Base-by-base conservation (phyloP, 1,284 basidiomycete species). In the Polyporus tsugae region DNA sequence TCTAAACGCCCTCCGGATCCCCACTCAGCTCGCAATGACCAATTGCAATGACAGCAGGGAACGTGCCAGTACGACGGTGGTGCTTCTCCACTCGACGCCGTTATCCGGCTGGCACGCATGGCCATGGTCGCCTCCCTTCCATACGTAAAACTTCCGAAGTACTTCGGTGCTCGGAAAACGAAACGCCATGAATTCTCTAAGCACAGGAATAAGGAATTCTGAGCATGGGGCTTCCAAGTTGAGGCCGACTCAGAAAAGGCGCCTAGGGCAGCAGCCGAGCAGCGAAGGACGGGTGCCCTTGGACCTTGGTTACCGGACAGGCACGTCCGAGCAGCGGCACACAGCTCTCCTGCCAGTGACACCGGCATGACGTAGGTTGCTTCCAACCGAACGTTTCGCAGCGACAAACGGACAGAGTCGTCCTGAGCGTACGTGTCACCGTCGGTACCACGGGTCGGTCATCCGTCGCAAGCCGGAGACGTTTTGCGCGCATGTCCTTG, bases 301-400 rank as follows among this genome's bases (percentile, higher is more conserved):
- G 33, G 35, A 38, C 46, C 1, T 49, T 49, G 33, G 35, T 58
- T 58, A 33, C 55, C 55, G 55, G 36, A 38, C 55, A 58, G 55
- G 55, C 19, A 55, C 53, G 11, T 29, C 53, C 53, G 33, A 25
- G 46, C 11, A 22, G 22, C 46, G 33, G 33, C 53, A 15, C 53
- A 55, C 53, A 55, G 53, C 53, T 55, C 13, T 35, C 22, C 33
- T 17, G 33, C 17, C 52, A 53, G 29, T 4, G 17, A n/a, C 53
- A 15, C 29, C 29, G 29, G 33, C 17, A 55, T 55, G 53, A 55
- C 53, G 53, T 55, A 35, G 53, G 19, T 7, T 0, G 38, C 33
- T 58, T 58, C 55, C 19, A 15, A n/a, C 25, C 19, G 35, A 38
- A 58, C 55, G 19, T 58, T 58, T 33, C 55, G 35, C 55, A 17